These are phyloP conservation scores for Fusarium sp. DNA, from an alignment of 2,329 filamentous ascomycete genomes.

Conservation along the genomic window DNA sequence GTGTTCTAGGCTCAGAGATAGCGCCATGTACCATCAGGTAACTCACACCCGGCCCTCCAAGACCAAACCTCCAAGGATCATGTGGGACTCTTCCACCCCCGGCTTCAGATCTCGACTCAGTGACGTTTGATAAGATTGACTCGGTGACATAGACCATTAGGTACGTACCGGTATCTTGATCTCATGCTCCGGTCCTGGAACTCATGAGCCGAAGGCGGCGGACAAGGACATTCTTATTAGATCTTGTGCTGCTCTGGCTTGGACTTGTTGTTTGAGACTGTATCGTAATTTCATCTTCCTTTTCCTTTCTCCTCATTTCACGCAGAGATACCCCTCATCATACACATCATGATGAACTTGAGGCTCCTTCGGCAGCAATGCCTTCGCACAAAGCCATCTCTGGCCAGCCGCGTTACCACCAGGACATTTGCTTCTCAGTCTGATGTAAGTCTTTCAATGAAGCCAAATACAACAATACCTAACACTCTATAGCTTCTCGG, in stretches of 20 bases:
- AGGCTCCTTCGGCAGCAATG: conserved; percentile 42
- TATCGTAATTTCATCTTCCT: not conserved
- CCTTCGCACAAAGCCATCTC: conserved; percentile 40
- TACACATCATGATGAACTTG: conserved; percentile 40
- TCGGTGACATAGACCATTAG: conserved; percentile 27
- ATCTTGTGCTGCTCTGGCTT: conserved; percentile 27
- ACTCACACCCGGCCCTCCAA: conserved; percentile 23
- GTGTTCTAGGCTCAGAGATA: conserved; percentile 11
- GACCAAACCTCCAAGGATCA: conserved; percentile 4
- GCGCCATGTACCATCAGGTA: conserved; percentile 28
- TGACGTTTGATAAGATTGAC: conserved; percentile 36
- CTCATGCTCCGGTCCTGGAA: conserved; percentile 30
- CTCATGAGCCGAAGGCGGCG: conserved; percentile 38
- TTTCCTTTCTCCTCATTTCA: conserved; percentile 1
- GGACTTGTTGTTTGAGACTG: not conserved
- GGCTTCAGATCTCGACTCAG: conserved; percentile 34
- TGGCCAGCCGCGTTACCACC: conserved; percentile 32
- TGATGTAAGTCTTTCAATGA: conserved; percentile 23
- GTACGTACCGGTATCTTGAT: conserved; percentile 16
- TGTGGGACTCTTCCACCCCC: conserved; percentile 18
- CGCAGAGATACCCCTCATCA: conserved; percentile 10
- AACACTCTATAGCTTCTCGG: conserved; percentile 74
- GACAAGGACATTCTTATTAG: conserved; percentile 32
- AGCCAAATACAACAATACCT: not conserved
- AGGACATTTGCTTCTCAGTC: conserved; percentile 41